Evolutionary conservation across 768 basidiomycete species (phyloP).

Genomic region (Rhodotorula paludigena): DNA sequence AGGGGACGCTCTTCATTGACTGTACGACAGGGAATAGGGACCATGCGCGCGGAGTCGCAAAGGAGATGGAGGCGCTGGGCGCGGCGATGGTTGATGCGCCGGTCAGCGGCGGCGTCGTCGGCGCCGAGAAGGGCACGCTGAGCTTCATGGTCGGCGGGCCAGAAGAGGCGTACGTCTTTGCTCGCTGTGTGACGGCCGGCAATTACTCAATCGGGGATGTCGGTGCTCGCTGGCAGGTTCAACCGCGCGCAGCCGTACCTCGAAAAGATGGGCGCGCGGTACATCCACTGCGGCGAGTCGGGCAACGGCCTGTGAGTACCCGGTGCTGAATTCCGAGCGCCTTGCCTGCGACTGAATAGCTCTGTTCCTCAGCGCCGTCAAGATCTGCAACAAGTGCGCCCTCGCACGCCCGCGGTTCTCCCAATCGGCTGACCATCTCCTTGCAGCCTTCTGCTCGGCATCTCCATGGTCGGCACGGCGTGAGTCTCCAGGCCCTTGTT

Average conservation of each 20-base stretch:
- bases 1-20: conserved; percentile 68
- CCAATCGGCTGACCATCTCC: not conserved
- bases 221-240: conserved; percentile 3
- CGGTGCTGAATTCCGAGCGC: not conserved
- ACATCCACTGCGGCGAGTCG: conserved; percentile 76
- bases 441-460: conserved; percentile 54
- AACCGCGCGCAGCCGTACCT: conserved; percentile 57
- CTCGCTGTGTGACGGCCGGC: conserved; percentile 45
- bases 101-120: conserved; percentile 84
- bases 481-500: not conserved
- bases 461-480: conserved; percentile 46
- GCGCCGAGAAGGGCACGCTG: conserved; percentile 78
- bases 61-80: conserved; percentile 48
- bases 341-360: not conserved
- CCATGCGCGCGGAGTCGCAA: conserved; percentile 64
- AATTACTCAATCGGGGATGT: conserved; percentile 46
- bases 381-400: conserved; percentile 75
- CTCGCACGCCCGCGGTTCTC: conserved; percentile 45
- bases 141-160: conserved; percentile 88
- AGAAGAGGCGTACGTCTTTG: conserved; percentile 50
- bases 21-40: conserved; percentile 83
- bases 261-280: conserved; percentile 68
- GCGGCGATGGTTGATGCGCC: conserved; percentile 86
- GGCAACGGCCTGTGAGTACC: conserved; percentile 60
- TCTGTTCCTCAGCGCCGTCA: conserved; percentile 56